Base-by-base conservation (phyloP, 2,329 filamentous ascomycete genomes). In the Coniella lustricola region DNA sequence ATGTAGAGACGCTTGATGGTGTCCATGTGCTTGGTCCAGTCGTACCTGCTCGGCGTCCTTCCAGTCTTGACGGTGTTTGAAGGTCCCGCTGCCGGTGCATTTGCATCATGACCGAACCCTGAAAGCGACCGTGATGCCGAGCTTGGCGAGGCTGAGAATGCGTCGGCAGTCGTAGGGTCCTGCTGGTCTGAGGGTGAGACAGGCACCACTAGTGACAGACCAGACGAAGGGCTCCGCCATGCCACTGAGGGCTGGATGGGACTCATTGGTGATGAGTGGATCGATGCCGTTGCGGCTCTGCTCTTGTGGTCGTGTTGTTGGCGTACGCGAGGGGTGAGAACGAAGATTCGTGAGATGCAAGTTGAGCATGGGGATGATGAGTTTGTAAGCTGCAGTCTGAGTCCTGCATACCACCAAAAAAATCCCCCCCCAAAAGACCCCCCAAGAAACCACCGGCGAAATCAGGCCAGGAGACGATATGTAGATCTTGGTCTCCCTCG, bases 1-100 rank as follows among this genome's bases (percentile, higher is more conserved):
- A 55, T 54, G 25, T 57, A 56, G 7, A 58, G 52, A 4, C 46
- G 42, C n/a, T 51, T 54, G 18, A 56, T 55, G 0, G 44, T 49
- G 14, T 55, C 48, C 50, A 48, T 55, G 40, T 56, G 49, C 29
- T 20, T 42, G 8, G 41, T 51, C 55, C 55, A 56, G 48, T 58
- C 54, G 29, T 45, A 50, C 13, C 51, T 40, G 22, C 48, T 52
- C 3, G 54, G 55, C 35, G 54, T 56, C 41, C 51, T 45, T 9
- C 44, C 51, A 32, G 46, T 31, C 46, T 51, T 43, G 40, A 25
- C 10, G 16, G 36, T 10, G 22, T 34, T 18, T 8, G 36, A 17
- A 5, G 40, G 14, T 13, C 25, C n/a, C 9, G 18, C 13, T n/a
- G 3, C 17, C 25, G 36, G 29, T 13, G 21, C 25, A 29, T 29